These are phyloP conservation scores for Psilocybe sp. DNA, from an alignment of 768 basidiomycete species.

Conservation along the genomic window DNA sequence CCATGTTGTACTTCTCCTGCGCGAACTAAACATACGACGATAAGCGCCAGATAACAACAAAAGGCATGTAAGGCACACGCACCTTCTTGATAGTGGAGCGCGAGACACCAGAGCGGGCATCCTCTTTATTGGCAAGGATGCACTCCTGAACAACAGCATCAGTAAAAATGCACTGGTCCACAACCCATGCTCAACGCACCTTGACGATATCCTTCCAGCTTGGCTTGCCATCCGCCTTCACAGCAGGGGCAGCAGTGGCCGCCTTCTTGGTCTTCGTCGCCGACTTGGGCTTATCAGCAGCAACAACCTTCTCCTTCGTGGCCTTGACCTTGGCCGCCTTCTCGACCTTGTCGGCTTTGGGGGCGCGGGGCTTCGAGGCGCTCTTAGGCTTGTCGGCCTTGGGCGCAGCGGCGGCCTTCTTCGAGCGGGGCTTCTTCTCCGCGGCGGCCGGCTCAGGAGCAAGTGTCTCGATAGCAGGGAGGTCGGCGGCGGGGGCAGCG, in stretches of 20 bases:
- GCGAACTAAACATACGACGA: conserved; percentile 53
- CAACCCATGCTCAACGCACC: conserved; percentile 19
- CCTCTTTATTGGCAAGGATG: conserved; percentile 62
- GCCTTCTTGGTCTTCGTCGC: conserved; percentile 25
- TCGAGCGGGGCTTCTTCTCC: conserved; percentile 17
- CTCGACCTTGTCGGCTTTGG: no score
- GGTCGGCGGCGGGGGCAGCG: neutral
- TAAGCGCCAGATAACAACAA: neutral
- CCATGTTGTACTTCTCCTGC: conserved; percentile 77
- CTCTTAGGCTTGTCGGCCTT: conserved; percentile 14
- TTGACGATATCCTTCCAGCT: conserved; percentile 57
- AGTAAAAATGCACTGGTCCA: neutral
- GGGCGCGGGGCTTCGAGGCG: neutral
- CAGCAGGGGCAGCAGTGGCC: conserved; percentile 20
- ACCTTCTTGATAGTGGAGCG: conserved; percentile 82
- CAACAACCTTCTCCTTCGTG: conserved; percentile 19
- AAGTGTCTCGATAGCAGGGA: conserved; percentile 11
- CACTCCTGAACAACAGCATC: conserved; percentile 54
- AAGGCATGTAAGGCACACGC: conserved; percentile 37
- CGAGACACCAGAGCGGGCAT: conserved; percentile 71
- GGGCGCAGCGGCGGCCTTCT: conserved; percentile 19
- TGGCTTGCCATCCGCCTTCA: conserved; percentile 30
- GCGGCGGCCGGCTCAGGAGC: conserved; percentile 15
- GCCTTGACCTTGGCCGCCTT: conserved; percentile 15
- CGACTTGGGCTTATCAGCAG: conserved; percentile 27